Evolutionary conservation across 768 basidiomycete genomes (phyloP).

Genomic region (Calocybe indica): DNA sequence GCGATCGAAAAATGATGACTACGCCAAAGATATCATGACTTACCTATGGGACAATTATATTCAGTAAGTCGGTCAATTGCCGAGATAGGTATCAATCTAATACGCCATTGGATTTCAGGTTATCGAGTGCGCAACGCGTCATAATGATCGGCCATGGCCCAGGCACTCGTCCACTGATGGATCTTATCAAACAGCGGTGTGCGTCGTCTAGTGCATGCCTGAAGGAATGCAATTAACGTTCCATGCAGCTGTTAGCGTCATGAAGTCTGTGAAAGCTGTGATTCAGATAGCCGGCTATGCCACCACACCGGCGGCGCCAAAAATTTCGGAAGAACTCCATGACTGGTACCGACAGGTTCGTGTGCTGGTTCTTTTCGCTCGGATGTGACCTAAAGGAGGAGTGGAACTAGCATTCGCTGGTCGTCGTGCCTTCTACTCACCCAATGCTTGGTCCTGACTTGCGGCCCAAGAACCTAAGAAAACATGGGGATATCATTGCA

Average conservation of each 20-base stretch:
- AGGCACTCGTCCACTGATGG: constrained; percentile 71
- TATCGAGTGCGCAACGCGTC: constrained; percentile 67
- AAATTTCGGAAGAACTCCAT: constrained; percentile 48
- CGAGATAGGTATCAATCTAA: neutral
- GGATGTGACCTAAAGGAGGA: constrained; percentile 2
- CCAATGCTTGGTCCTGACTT: constrained; percentile 37
- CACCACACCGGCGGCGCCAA: constrained; percentile 47
- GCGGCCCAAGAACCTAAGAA: constrained; percentile 41
- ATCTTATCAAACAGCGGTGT: constrained; percentile 72
- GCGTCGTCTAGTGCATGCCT: constrained; percentile 12
- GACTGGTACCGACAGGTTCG: constrained; percentile 72
- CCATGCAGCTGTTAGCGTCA: constrained; percentile 39
- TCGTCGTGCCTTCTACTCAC: constrained; percentile 65
- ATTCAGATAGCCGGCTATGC: constrained; percentile 75
- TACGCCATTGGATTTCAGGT: constrained; percentile 31
- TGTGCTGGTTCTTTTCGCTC: neutral
- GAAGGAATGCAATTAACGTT: neutral
- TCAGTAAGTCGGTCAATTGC: constrained; percentile 47
- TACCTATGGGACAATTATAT: constrained; percentile 98
- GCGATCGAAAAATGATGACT: constrained; percentile 38
- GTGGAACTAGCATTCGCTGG: constrained; percentile 55
- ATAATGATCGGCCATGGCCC: constrained; percentile 85
- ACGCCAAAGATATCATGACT: constrained; percentile 54
- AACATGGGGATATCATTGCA: constrained; percentile 59
- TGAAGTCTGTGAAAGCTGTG: constrained; percentile 61